phyloP scores from a whole-genome alignment of 495 filamentous ascomycete genomes.

The Talaromyces stipitatus region DNA sequence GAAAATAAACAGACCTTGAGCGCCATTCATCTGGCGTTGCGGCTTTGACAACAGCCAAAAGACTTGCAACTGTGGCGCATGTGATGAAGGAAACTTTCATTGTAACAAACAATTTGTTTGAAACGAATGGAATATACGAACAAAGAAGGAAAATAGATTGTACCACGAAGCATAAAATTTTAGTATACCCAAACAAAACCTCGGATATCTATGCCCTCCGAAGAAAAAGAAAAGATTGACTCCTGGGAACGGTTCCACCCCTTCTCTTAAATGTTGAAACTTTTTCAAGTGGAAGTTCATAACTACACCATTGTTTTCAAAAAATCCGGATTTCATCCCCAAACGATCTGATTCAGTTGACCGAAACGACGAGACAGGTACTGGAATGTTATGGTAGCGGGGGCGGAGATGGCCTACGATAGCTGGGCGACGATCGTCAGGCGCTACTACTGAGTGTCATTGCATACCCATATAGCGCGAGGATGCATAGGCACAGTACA shows the following conservation, averaged over 20 bases:
- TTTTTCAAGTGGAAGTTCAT: not conserved
- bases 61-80: not conserved
- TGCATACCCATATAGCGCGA: not conserved
- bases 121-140: not conserved
- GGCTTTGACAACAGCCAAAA: conserved; percentile 18
- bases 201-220: not conserved
- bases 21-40: conserved; percentile 49
- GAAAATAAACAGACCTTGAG: conserved; percentile 62
- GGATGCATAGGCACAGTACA: not conserved
- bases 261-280: not conserved
- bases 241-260: not conserved
- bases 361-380: not conserved
- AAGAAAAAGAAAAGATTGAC: not conserved
- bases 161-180: not conserved
- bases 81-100: conserved; percentile 2
- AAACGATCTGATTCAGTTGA: not conserved
- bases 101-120: conserved; percentile 8
- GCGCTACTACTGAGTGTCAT: not conserved
- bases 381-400: not conserved
- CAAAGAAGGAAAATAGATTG: not conserved
- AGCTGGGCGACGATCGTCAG: not conserved
- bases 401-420: too few relatives aligned
- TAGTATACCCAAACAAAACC: not conserved
- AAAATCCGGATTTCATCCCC: not conserved
- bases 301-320: not conserved